Evolutionary conservation across 345 rosid genomes (phyloP).

Genomic region (Melaleuca quinquenervia): DNA sequence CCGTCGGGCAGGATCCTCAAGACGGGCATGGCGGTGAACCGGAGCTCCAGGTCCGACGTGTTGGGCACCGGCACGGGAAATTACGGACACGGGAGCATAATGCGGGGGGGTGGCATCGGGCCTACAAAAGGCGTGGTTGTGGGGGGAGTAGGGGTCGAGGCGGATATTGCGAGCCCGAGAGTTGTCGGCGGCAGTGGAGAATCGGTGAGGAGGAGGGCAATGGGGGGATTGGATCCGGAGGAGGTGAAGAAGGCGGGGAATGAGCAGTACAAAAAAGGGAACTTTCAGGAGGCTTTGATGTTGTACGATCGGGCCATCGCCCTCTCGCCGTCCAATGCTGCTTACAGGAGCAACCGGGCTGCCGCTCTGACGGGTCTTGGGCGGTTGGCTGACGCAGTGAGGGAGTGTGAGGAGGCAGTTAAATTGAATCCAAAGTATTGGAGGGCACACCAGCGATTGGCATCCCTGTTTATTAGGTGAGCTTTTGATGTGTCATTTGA

Average conservation of each 20-base stretch:
- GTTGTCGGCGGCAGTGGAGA: neutral
- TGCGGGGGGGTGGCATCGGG: slow-evolving; percentile 38
- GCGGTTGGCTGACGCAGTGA: slow-evolving; percentile 64
- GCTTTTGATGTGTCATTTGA: neutral
- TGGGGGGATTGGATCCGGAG: slow-evolving; percentile 36
- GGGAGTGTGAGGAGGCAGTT: slow-evolving; percentile 76
- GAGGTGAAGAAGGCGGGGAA: slow-evolving; percentile 68
- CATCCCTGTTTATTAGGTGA: slow-evolving; percentile 70
- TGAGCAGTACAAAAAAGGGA: slow-evolving; percentile 66
- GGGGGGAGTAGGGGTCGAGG: neutral
- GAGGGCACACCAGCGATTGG: slow-evolving; percentile 89
- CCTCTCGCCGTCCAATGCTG: slow-evolving; percentile 54
- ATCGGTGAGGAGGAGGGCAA: slow-evolving; percentile 2
- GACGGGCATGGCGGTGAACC: slow-evolving; percentile 41
- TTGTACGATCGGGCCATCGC: slow-evolving; percentile 76
- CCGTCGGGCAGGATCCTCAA: slow-evolving; percentile 70
- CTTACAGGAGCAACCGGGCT: slow-evolving; percentile 71
- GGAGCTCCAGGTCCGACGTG: slow-evolving; percentile 43
- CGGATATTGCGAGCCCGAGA: neutral
- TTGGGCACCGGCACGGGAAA: slow-evolving; percentile 69
- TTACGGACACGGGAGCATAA: slow-evolving; percentile 87
- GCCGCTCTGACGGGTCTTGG: slow-evolving; percentile 62
- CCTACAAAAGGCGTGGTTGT: slow-evolving; percentile 1
- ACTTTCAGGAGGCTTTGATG: slow-evolving; percentile 66
- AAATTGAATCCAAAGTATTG: slow-evolving; percentile 61